Evolutionary conservation across 371 early-diverging fungal genomes (phyloP).

Genomic region (Syncephalastrum contaminatum): DNA sequence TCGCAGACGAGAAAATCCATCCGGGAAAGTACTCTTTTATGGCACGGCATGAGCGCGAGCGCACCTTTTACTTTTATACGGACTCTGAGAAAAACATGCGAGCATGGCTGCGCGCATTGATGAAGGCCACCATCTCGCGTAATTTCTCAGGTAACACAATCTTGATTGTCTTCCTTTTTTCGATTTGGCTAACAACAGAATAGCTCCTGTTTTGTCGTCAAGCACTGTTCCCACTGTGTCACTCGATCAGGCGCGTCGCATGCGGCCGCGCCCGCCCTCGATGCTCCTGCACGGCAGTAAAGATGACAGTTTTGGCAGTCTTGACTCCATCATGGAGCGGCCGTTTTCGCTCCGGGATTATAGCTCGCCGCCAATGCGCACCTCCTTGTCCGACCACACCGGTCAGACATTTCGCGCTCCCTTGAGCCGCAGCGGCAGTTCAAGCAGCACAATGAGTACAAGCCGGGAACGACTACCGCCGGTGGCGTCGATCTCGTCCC

Average conservation of each 20-base stretch:
- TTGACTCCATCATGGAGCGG: slow-evolving; percentile 7
- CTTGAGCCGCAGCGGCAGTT: not conserved
- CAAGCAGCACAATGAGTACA: slow-evolving; percentile 8
- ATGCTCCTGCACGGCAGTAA: slow-evolving; percentile 31
- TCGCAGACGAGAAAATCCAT: slow-evolving; percentile 59
- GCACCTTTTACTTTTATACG: slow-evolving; percentile 66
- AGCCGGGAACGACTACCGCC: too few relatives aligned
- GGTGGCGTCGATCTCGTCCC: too few relatives aligned
- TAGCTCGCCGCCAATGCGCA: too few relatives aligned
- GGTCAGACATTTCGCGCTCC: too few relatives aligned
- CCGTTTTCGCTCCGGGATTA: slow-evolving; percentile 11
- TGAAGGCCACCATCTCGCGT: slow-evolving; percentile 71
- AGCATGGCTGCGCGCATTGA: slow-evolving; percentile 66
- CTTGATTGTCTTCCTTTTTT: not conserved
- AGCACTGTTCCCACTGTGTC: slow-evolving; percentile 68
- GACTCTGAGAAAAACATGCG: slow-evolving; percentile 55
- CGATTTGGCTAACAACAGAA: not conserved
- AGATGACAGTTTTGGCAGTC: slow-evolving; percentile 1
- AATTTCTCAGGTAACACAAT: slow-evolving; percentile 43
- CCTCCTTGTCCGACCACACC: too few relatives aligned
- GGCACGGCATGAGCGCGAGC: slow-evolving; percentile 59
- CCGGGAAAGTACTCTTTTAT: slow-evolving; percentile 72
- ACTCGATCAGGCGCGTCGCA: slow-evolving; percentile 59
- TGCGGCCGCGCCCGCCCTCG: slow-evolving; percentile 68
- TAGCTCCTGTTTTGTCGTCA: slow-evolving; percentile 61